Base-by-base conservation (phyloP, 768 basidiomycete species). In the Saitozyma podzolica region DNA sequence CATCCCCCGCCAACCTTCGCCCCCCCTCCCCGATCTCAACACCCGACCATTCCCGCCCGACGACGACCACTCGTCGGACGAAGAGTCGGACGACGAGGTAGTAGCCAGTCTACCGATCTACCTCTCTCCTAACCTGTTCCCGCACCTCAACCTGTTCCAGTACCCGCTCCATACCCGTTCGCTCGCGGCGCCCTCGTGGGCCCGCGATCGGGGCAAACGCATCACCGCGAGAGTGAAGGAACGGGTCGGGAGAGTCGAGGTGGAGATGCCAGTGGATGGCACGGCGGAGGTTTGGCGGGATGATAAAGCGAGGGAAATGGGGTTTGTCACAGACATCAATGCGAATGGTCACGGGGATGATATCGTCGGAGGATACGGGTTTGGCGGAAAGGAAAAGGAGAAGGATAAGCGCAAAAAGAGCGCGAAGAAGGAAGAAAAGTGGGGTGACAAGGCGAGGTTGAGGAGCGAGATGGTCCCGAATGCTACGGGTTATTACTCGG, bases 211-310 rank as follows among this genome's bases (percentile, higher is more conserved):
- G 10, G 77, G 76, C 0, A 70, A 75, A 43, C 49, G 56, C 13
- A 75, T 80, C 42, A 68, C 73, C 2, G 63, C 77, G 0, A 59
- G 78, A 51, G 70, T 78, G 56, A 80, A 80, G 59, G 75, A 78
- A 50, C 51, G 60, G 2, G 69, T 67, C 0, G 64, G 65, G 4
- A 58, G 78, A 50, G 70, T 80, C 9, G 80, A 80, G 53, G 63
- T 80, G 14, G 80, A 80, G 59, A 67, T 80, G 10, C 80, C 80
- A 0, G 72, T 80, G 40, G 77, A 79, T 64, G 73, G 61, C 29
- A 64, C 74, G 13, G 48, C 51, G 16, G 66, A 66, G 40, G 70
- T 78, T 14, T 80, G 79, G 73, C 66, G 78, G 39, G 71, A 73
- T 29, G 78, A 80, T 10, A 49, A 73, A 42, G 80, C 78, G n/a